A percentile compares a stretch with the other conserved stretches of the same genome.
Conservation (phyloP, 176 grass and related monocot species). For the Tillandsia fasciculata region DNA sequence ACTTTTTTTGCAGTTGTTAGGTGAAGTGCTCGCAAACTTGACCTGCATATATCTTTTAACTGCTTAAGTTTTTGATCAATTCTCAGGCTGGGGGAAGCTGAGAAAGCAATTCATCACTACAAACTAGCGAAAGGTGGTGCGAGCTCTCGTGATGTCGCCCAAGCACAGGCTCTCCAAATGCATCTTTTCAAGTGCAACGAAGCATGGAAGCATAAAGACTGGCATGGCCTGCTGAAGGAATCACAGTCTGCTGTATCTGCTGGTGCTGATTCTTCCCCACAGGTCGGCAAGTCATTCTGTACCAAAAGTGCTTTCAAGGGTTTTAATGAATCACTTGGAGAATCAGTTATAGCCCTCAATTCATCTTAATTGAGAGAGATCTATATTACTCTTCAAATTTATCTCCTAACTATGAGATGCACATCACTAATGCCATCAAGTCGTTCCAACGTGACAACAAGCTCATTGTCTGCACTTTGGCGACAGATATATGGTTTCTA, state of each 20-base stretch:
- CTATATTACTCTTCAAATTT: too few species aligned
- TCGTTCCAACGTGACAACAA: not conserved
- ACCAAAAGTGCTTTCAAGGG: not conserved
- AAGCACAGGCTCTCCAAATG: slow-evolving; percentile 12
- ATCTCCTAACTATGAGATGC: too few species aligned
- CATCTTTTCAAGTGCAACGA: not conserved
- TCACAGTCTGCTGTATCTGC: slow-evolving; percentile 2
- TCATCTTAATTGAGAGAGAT: too few species aligned
- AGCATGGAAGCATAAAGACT: slow-evolving; percentile 8
- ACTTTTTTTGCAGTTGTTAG: too few species aligned
- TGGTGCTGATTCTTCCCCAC: slow-evolving; percentile 11
- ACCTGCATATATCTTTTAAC: too few species aligned
- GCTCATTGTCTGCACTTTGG: slow-evolving; percentile 3
- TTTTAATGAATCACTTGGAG: slow-evolving; percentile 1
- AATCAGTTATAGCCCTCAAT: too few species aligned
- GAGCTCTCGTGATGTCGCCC: not conserved
- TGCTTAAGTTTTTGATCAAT: not conserved
- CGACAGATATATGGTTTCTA: slow-evolving; percentile 14
- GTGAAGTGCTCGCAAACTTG: too few species aligned
- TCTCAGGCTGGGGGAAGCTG: slow-evolving; percentile 15
- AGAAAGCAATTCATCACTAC: slow-evolving; percentile 6
- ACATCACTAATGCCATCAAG: too few species aligned
- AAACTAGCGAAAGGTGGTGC: not conserved
- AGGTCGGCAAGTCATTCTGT: not conserved
- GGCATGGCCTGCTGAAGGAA: slow-evolving; percentile 2